These are phyloP conservation scores for Hyphopichia wangnamkhiaoensis DNA, from an alignment of 1,139 yeast species.

Conservation along the genomic window DNA sequence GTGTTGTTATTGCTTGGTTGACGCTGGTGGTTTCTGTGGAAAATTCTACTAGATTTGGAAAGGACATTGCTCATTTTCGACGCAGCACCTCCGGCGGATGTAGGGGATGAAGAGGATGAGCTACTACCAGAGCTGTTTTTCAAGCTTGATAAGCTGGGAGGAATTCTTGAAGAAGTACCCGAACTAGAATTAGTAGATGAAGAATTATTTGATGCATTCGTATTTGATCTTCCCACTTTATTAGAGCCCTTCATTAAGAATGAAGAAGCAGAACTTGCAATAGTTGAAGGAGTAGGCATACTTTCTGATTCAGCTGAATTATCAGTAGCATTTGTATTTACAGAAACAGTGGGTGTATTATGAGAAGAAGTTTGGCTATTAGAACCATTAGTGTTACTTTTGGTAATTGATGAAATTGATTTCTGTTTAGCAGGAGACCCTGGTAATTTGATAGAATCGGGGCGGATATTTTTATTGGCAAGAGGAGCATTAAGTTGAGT, in stretches of 20 bases:
- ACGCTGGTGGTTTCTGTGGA: conserved; percentile 26
- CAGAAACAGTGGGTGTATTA: background rate
- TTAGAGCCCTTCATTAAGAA: conserved; percentile 1
- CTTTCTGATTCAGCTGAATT: background rate
- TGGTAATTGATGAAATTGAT: background rate
- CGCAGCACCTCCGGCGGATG: conserved; percentile 9
- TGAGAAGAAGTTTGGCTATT: background rate
- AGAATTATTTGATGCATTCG: background rate
- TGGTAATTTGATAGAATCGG: conserved; percentile 1
- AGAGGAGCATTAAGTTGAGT: conserved; percentile 1
- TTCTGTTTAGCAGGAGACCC: conserved; percentile 1
- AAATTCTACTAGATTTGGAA: conserved; percentile 32
- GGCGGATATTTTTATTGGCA: background rate
- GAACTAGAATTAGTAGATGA: background rate
- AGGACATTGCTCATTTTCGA: conserved; percentile 31
- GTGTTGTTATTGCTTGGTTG: conserved; percentile 12
- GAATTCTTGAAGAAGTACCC: background rate
- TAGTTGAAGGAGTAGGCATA: background rate
- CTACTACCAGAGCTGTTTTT: conserved; percentile 3
- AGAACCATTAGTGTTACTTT: too few relatives aligned
- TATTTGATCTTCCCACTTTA: conserved; percentile 3
- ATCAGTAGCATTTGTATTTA: too few relatives aligned
- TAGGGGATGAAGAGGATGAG: conserved; percentile 6
- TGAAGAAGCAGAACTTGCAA: conserved; percentile 1
- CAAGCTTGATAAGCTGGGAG: background rate